Conservation (phyloP, 2,329 filamentous ascomycete species). For the Colletotrichum camelliae region DNA sequence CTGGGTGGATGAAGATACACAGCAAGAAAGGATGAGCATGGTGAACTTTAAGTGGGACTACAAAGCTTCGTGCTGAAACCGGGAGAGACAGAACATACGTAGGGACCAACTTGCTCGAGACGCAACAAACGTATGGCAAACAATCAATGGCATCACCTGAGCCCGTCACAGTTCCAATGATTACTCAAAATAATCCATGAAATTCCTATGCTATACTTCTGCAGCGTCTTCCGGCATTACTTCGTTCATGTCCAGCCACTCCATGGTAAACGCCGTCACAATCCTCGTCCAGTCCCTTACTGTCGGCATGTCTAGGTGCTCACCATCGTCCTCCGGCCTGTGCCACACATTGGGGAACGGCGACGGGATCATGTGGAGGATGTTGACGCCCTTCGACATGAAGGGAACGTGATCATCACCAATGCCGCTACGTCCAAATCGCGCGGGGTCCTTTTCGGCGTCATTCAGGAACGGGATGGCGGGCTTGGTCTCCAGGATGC, state of each 20-base stretch:
- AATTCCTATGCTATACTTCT: not conserved
- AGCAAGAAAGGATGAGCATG: no score
- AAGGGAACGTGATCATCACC: conserved; percentile 83
- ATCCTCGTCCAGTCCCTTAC: conserved; percentile 80
- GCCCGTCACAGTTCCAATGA: not conserved
- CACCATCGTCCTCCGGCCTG: conserved; percentile 71
- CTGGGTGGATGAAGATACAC: no score
- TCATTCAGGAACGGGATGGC: conserved; percentile 61
- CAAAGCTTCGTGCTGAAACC: no score
- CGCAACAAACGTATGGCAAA: no score
- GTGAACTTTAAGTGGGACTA: no score
- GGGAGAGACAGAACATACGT: no score
- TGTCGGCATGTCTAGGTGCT: conserved; percentile 73
- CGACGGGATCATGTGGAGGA: conserved; percentile 78
- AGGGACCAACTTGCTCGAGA: no score
- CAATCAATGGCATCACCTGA: no score
- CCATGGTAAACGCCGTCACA: conserved; percentile 74
- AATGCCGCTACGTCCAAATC: conserved; percentile 47
- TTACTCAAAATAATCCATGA: not conserved
- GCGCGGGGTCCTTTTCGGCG: conserved; percentile 43
- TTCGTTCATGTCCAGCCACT: conserved; percentile 76
- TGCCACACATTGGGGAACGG: conserved; percentile 79
- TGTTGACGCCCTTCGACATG: conserved; percentile 73
- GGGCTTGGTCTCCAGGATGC: conserved; percentile 50
- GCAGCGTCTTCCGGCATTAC: conserved; percentile 30